phyloP scores from a whole-genome alignment of 495 filamentous ascomycete genomes.

The Mytilinidion resinicola region DNA sequence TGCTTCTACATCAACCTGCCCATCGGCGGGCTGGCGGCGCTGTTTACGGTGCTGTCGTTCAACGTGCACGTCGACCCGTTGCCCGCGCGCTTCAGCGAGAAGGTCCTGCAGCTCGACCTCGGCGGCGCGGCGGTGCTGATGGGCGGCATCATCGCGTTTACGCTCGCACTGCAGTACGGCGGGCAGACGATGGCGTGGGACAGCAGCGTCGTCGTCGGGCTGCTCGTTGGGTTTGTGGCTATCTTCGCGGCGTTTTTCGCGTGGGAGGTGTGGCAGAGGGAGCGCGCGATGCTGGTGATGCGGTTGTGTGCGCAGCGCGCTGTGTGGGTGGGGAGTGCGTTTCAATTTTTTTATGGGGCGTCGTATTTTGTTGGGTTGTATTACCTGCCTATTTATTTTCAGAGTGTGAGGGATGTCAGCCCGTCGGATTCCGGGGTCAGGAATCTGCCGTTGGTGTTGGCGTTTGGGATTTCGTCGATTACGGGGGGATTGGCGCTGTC shows the following conservation, averaged over 20 bases:
- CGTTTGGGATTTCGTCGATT: constrained; percentile 37
- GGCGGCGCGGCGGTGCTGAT: constrained; percentile 22
- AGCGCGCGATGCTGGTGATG: constrained; percentile 21
- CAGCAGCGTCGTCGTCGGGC: constrained; percentile 40
- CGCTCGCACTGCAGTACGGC: constrained; percentile 31
- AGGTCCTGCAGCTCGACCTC: constrained; percentile 28
- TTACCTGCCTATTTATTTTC: constrained; percentile 37
- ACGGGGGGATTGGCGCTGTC: constrained; percentile 1
- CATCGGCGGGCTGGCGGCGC: constrained; percentile 39
- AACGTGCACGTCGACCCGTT: constrained; percentile 35
- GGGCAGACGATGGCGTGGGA: constrained; percentile 28
- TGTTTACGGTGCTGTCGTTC: constrained; percentile 43
- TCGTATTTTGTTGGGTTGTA: constrained; percentile 17
- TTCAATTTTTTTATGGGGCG: constrained; percentile 18
- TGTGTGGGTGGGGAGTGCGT: constrained; percentile 4
- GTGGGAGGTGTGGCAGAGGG: constrained; percentile 15
- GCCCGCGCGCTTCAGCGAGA: constrained; percentile 27
- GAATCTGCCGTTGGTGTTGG: constrained; percentile 25
- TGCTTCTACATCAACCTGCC: constrained; percentile 54
- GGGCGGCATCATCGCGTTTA: constrained; percentile 18
- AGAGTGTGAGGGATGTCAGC: constrained; percentile 17
- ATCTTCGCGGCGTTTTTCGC: constrained; percentile 16
- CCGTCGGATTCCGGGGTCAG: constrained; percentile 25
- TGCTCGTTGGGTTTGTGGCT: constrained; percentile 38
- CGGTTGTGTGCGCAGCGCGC: constrained; percentile 10